Evolutionary conservation across 2,329 filamentous ascomycete species (phyloP), one percentile per base, ranked within the genome.

Genomic region (Exophiala lecanii-corni): DNA sequence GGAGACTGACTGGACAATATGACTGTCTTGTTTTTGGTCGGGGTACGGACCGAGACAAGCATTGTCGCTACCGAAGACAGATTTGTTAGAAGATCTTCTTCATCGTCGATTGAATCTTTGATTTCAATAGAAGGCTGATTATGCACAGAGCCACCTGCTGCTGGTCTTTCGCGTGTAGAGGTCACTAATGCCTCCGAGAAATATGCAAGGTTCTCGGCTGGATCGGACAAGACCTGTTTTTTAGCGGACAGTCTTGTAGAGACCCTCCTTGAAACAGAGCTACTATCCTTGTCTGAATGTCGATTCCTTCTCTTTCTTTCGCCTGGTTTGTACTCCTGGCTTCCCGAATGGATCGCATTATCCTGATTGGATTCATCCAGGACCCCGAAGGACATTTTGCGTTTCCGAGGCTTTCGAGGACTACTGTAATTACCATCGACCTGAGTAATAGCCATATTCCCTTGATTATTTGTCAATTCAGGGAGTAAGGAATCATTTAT

Each of bases 1-100:
- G 54, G 52, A 15, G 50, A 52, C 28, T 56, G 54, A 38, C 50
- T 53, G 15, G 52, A 55, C 12, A 50, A 21, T 19, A 56, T 43
- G 6, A 51, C 36, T 10, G 21, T 42, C 5, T 39, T 18, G 16
- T 19, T 21, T 30, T 20, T 10, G 10, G 26, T 31, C 12, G 37
- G 13, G 12, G 15, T 30, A 23, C 12, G n/a, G 12, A 36, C 13
- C n/a, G n/a, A n/a, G n/a, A n/a, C n/a, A n/a, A n/a, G n/a, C n/a
- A n/a, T n/a, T n/a, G n/a, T n/a, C n/a, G n/a, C n/a, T n/a, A n/a
- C n/a, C n/a, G n/a, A n/a, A n/a, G n/a, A n/a, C n/a, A n/a, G n/a
- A n/a, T n/a, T n/a, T n/a, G n/a, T n/a, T n/a, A n/a, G n/a, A n/a
- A 17, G 9, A 21, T 39, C 36, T 13, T 45, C 41, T 20, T 39